These are phyloP conservation scores for Agrocybe praecox DNA, from an alignment of 768 basidiomycete genomes.

Conservation along the genomic window DNA sequence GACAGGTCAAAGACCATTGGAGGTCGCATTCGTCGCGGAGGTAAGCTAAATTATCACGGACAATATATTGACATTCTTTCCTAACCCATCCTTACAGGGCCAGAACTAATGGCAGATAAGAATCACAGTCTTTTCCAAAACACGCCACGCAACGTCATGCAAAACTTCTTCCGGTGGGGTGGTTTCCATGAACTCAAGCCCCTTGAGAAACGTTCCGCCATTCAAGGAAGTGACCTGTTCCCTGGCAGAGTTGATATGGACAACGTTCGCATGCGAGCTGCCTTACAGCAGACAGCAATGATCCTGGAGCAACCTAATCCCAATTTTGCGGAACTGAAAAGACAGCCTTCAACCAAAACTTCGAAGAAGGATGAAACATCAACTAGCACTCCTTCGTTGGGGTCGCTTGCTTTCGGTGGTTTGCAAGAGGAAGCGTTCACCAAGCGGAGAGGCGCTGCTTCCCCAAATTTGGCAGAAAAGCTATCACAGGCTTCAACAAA, in stretches of 20 bases:
- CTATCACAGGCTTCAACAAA: neutral
- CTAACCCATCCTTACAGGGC: neutral
- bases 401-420: neutral
- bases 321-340: neutral
- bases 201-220: slow-evolving; percentile 19
- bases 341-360: neutral
- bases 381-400: neutral
- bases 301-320: neutral
- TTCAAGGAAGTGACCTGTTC: slow-evolving; percentile 27
- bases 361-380: neutral
- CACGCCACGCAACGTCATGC: slow-evolving; percentile 11
- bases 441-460: neutral
- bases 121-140: neutral
- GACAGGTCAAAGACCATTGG: slow-evolving; percentile 16
- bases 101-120: neutral
- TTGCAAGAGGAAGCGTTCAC: neutral
- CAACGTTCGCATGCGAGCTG: slow-evolving; percentile 19
- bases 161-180: slow-evolving; percentile 37
- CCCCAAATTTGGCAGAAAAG: neutral
- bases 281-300: slow-evolving; percentile 13
- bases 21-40: slow-evolving; percentile 18
- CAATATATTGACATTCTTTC: neutral
- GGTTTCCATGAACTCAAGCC: slow-evolving; percentile 35
- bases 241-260: slow-evolving; percentile 8
- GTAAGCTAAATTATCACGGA: slow-evolving; percentile 11